A percentile compares a stretch with the other conserved stretches of the same genome.
Conservation (phyloP, 345 rosid genomes). For the Populus simonii region DNA sequence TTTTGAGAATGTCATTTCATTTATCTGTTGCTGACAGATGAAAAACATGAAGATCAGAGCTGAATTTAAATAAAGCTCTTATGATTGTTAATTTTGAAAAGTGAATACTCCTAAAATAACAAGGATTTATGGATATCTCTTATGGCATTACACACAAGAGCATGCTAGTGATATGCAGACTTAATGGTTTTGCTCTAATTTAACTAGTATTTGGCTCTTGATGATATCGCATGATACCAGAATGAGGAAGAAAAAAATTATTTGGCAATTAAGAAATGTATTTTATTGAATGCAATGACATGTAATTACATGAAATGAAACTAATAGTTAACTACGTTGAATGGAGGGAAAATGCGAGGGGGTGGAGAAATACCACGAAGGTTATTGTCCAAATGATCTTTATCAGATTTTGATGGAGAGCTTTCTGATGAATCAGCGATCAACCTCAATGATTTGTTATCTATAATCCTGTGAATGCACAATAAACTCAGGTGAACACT, state of each 20-base stretch:
- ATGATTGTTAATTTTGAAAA: too few relatives aligned
- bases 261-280: not conserved
- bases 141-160: not conserved
- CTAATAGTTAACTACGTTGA: not conserved
- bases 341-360: not conserved
- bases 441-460: conserved; percentile 76
- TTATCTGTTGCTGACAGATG: not conserved
- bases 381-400: conserved; percentile 46
- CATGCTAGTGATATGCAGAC: not conserved
- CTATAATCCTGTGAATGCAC: conserved; percentile 64
- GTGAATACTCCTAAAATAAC: not conserved
- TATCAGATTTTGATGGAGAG: conserved; percentile 58
- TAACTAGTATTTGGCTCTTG: not conserved
- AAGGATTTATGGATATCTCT: not conserved
- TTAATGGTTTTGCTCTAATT: not conserved
- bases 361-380: conserved; percentile 58
- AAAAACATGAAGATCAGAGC: not conserved
- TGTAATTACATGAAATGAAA: not conserved
- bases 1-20: not conserved
- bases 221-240: not conserved
- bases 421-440: conserved; percentile 68
- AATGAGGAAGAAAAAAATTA: not conserved
- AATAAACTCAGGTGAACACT: conserved; percentile 3
- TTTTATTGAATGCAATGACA: not conserved
- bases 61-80: not conserved